Evolutionary conservation across 2,329 filamentous ascomycete genomes (phyloP), one percentile per base, ranked within the genome.

Genomic region (Mollisiaceae sp.): DNA sequence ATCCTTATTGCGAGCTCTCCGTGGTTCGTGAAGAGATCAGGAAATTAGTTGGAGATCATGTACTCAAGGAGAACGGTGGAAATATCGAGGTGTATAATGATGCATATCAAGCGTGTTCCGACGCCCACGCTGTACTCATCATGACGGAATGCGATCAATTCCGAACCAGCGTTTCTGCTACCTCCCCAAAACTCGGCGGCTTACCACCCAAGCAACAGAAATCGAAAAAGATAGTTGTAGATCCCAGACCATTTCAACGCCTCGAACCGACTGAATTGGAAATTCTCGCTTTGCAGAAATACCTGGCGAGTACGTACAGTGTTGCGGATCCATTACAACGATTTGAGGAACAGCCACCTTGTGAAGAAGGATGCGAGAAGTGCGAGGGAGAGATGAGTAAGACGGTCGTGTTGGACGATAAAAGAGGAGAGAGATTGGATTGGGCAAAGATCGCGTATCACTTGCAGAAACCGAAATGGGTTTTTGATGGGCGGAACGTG

Each of bases 141-240:
- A 77, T 84, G 66, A 85, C 82, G 1, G 83, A 84, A 22, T 85
- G 82, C 75, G 82, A 84, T 60, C 82, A 85, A 63, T 85, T 86
- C 73, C 78, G 77, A 32, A 78, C 78, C 56, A 70, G 67, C 1
- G 58, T 66, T 54, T 59, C 47, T 5, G 18, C 22, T 12, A 36
- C 66, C 24, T 36, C 58, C 8, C 60, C 50, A 60, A 65, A 38
- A 41, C 65, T 55, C 18, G n/a, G 22, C 6, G 3, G 22, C 36
- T 56, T 6, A 20, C 24, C 22, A 15, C 2, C 8, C 9, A 36
- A 36, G 36, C n/a, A 62, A 18, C 4, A 65, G 9, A 27, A 55
- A 20, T 9, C 27, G 15, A 27, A 39, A n/a, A 8, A 27, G 15
- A 45, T 38, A 54, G 0, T 14, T 3, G 15, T 27, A 35, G 73